A percentile compares a stretch with the other conserved stretches of the same genome.
Evolutionary conservation across 352 stramenopile species (phyloP).

Genomic region (Phytophthora cryptogea): DNA sequence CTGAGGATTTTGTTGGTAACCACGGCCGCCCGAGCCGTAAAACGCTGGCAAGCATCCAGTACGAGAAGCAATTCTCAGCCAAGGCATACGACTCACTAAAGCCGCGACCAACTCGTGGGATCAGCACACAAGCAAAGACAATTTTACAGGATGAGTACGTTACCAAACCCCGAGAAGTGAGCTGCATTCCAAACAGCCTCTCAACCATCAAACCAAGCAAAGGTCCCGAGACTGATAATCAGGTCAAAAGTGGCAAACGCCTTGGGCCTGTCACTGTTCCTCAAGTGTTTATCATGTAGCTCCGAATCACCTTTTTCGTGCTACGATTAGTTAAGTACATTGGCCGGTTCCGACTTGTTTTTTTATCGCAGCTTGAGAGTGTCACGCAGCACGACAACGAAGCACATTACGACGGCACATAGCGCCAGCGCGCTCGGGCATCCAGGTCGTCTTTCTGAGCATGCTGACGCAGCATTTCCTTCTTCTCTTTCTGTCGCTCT

Average conservation of each 20-base stretch:
- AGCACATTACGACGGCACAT: slow-evolving; percentile 52
- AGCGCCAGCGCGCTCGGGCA: slow-evolving; percentile 68
- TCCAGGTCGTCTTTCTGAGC: slow-evolving; percentile 74
- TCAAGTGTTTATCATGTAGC: slow-evolving; percentile 76
- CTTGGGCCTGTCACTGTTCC: slow-evolving; percentile 46
- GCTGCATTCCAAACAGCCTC: slow-evolving; percentile 51
- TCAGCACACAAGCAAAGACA: slow-evolving; percentile 50
- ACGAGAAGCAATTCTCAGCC: slow-evolving; percentile 51
- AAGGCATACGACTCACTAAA: slow-evolving; percentile 41
- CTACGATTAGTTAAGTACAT: slow-evolving; percentile 27
- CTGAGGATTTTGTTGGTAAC: slow-evolving; percentile 2
- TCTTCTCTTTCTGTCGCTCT: slow-evolving; percentile 76
- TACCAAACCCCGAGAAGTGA: slow-evolving; percentile 59
- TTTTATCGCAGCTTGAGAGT: slow-evolving; percentile 2
- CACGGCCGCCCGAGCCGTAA: slow-evolving; percentile 44
- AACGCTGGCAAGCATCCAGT: slow-evolving; percentile 65
- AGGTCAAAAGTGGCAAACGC: slow-evolving; percentile 47
- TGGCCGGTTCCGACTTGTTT: slow-evolving; percentile 15
- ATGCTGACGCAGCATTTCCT: slow-evolving; percentile 68
- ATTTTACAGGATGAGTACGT: slow-evolving; percentile 75
- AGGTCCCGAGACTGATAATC: slow-evolving; percentile 12
- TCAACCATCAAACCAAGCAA: slow-evolving; percentile 14
- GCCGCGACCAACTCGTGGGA: slow-evolving; percentile 33
- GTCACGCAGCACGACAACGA: not conserved
- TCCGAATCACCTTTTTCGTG: slow-evolving; percentile 13